These are phyloP conservation scores for Cicer bijugum DNA, from an alignment of 306 rosid genomes.

Conservation along the genomic window DNA sequence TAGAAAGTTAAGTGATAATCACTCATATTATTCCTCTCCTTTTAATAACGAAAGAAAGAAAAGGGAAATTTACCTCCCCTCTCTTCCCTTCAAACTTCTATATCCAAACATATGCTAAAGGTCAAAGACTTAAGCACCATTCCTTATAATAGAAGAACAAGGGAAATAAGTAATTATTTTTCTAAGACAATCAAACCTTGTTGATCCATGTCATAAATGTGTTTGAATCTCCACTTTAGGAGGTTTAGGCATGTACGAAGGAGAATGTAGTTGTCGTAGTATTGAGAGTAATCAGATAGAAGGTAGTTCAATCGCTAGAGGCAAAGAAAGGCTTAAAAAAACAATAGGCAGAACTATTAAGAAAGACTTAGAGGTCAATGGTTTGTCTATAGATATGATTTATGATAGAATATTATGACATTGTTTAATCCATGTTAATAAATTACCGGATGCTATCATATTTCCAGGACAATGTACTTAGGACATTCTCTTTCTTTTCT, in stretches of 20 bases:
- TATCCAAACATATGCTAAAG: background rate
- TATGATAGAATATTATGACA: background rate
- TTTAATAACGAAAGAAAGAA: background rate
- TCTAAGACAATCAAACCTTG: background rate
- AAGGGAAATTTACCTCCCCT: background rate
- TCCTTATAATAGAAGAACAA: background rate
- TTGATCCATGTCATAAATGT: slow-evolving; percentile 4
- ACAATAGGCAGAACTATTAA: background rate
- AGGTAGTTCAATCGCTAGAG: background rate
- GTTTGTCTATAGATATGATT: background rate
- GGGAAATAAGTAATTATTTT: slow-evolving; percentile 3
- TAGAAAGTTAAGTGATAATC: background rate
- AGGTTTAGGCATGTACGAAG: background rate
- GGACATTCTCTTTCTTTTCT: background rate
- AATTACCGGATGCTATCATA: slow-evolving; percentile 16
- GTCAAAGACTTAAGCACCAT: background rate
- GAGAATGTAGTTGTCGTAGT: background rate
- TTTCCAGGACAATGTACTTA: slow-evolving; percentile 1
- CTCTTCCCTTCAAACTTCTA: background rate
- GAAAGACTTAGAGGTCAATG: background rate
- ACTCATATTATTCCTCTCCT: background rate
- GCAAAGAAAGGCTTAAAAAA: background rate
- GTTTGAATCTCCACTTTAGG: background rate
- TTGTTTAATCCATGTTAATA: background rate
- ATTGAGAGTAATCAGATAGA: background rate